Base-by-base conservation (phyloP, 2,329 filamentous ascomycete species). In the Xylaria hypoxylon region DNA sequence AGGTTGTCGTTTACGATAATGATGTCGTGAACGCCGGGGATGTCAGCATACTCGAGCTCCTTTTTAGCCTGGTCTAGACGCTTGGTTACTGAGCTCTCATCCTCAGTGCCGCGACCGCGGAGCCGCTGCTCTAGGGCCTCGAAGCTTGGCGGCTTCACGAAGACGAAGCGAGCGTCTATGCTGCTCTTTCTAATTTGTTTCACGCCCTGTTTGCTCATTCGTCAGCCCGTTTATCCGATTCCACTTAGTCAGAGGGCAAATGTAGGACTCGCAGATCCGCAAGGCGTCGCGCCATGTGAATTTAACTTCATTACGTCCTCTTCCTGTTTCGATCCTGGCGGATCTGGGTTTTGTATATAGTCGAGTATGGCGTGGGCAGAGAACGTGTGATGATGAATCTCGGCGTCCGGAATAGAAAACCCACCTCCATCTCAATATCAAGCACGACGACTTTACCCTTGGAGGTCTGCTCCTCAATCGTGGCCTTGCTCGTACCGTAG, bases 351-450 rank as follows among this genome's bases (percentile, higher is more conserved):
- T 22, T 42, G 28, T 15, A 4, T 26, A 26, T n/a, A 6, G 40
- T 19, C 19, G 22, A n/a, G 50, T 4, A 11, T n/a, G 31, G 24
- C 42, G 31, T 8, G 24, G 15, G 31, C 2, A 26, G 13, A 17
- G 19, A 38, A 4, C 11, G 24, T 42, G 42, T 10, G 15, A 35
- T 6, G 5, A 6, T 38, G 13, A 19, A 24, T 31, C 28, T 5
- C 19, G 19, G 31, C 17, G 11, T 38, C 5, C 44, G 52, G 26
- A 40, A 44, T 42, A 53, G 31, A 13, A 22, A 6, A 73, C 81
- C 38, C 77, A 91, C 90, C 87, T 97, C 94, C 93, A 97, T 97
- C 85, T 97, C 95, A 77, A 97, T 98, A 79, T 98, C 95, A 72
- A 97, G 83, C 53, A 97, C 89, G 68, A 94, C 95, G 47, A 94